Evolutionary conservation across 495 filamentous ascomycete genomes (phyloP).

Genomic region (Xylaria flabelliformis): DNA sequence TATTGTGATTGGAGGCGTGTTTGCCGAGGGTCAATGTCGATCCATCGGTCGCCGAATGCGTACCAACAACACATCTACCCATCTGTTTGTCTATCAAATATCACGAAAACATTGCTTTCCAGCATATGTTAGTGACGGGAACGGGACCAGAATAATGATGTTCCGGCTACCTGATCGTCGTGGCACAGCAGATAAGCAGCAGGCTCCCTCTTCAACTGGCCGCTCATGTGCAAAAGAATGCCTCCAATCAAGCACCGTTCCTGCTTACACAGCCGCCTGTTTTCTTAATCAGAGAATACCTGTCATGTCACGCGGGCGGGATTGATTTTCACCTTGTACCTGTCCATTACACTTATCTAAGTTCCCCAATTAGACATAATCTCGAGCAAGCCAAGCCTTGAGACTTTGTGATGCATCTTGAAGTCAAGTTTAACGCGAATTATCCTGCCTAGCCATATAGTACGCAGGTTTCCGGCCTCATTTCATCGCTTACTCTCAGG

Average conservation of each 20-base stretch:
- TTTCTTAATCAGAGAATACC: neutral
- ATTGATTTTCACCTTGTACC: neutral
- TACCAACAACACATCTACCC: conserved; percentile 13
- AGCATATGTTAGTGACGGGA: neutral
- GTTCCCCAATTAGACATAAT: neutral
- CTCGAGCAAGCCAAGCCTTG: neutral
- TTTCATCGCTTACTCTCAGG: neutral
- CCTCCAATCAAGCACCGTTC: conserved; percentile 5
- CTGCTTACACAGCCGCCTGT: neutral
- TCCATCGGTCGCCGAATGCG: conserved; percentile 11
- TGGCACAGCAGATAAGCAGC: neutral
- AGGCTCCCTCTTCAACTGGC: neutral
- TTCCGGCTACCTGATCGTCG: conserved; percentile 19
- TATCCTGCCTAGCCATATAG: neutral
- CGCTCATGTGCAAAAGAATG: neutral
- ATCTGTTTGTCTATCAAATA: neutral
- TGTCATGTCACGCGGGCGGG: neutral
- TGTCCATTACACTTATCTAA: neutral
- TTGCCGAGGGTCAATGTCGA: conserved; percentile 8
- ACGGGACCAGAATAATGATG: neutral
- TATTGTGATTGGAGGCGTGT: conserved; percentile 7
- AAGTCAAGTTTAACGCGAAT: neutral
- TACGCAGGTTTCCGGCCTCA: neutral
- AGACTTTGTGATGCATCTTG: neutral
- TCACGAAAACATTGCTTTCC: neutral